Evolutionary conservation across 371 early-diverging fungal species (phyloP).

Genomic region (Mortierella sp.): DNA sequence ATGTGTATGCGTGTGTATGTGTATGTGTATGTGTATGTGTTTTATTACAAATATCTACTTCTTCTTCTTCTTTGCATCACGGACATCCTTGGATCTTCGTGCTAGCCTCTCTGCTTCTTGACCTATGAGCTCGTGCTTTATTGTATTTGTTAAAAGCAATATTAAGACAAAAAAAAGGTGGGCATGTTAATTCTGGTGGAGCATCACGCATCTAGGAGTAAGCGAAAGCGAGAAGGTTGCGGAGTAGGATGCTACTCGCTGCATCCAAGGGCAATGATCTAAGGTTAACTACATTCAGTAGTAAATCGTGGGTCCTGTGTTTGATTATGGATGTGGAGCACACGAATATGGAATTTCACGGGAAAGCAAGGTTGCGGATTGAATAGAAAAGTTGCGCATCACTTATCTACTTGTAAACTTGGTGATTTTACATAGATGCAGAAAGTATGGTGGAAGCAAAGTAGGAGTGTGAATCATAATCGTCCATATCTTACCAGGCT

Average conservation of each 20-base stretch:
- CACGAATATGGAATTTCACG: no score
- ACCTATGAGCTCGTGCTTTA: slow-evolving; percentile 31
- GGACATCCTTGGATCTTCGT: slow-evolving; percentile 23
- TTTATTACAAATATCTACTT: slow-evolving; percentile 4
- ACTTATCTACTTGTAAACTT: no score
- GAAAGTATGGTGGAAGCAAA: no score
- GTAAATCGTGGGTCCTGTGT: no score
- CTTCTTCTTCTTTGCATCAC: slow-evolving; percentile 37
- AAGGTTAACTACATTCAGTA: no score
- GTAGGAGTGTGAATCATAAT: neutral
- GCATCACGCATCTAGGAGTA: neutral
- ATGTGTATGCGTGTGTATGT: neutral
- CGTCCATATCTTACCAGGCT: slow-evolving; percentile 34
- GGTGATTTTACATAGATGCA: no score
- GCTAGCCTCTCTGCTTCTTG: slow-evolving; percentile 33
- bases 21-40: neutral
- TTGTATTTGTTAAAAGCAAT: neutral
- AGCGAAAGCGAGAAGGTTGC: no score
- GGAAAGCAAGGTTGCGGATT: no score
- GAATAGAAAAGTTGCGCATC: no score
- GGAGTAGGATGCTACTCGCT: no score
- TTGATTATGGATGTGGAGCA: no score
- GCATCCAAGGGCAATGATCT: no score
- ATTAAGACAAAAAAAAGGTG: neutral
- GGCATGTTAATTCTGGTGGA: neutral